Evolutionary conservation across 768 basidiomycete species (phyloP), one percentile per base, ranked within the genome.

Genomic region (Astraeus odoratus): DNA sequence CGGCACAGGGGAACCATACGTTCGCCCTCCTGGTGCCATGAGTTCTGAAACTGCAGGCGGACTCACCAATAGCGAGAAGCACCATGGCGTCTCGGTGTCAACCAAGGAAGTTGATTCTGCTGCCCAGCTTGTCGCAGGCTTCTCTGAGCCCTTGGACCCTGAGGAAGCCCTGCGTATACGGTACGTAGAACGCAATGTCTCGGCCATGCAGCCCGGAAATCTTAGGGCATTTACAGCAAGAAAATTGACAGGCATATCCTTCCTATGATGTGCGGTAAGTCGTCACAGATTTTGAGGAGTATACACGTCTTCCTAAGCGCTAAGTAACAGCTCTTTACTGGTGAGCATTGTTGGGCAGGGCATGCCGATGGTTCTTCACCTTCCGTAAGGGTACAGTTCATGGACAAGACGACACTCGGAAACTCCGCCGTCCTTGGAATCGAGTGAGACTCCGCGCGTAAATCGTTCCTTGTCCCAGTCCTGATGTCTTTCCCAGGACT

Each of bases 371-470:
- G 40, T 27, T 18, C 29, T 13, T 12, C 19, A 20, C 24, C 20
- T 43, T 34, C 12, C 19, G 7, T n/a, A 47, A 80, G 83, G 75
- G 72, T 86, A n/a, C 83, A 86, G 56, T 85, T 80, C 48, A 85
- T 85, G 80, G 84, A 86, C 51, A 85, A 85, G 63, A 80, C 78
- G 0, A 86, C 83, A 0, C 66, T 86, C 3, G 83, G 81, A 1
- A 77, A 72, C 47, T 56, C 81, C 1, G 77, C 84, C 2, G 83
- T 86, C 50, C 70, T 87, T 35, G 85, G 85, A 1, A 86, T 86
- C 54, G 65, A 67, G 85, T 81, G 27, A 49, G 73, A 50, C 34
- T 19, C 44, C 16, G 24, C 9, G 12, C 20, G 7, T 37, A 9
- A 9, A 29, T 36, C 24, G 9, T 31, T 8, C 12, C 23, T 4